These are phyloP conservation scores for Emmonsia crescens DNA, from an alignment of 2,329 filamentous ascomycete species.

Conservation along the genomic window DNA sequence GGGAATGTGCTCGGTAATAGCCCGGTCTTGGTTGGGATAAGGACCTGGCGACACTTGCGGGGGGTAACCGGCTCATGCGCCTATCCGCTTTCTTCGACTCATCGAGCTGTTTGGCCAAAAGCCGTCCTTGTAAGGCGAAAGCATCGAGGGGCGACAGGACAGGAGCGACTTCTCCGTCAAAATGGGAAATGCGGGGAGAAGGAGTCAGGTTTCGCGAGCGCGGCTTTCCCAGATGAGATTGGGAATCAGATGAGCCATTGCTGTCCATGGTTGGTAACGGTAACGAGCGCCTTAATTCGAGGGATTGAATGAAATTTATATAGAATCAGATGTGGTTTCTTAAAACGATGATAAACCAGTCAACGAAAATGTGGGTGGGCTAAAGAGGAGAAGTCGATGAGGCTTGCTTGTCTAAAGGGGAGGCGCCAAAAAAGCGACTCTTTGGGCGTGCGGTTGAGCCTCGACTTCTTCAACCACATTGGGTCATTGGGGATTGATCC, in stretches of 20 bases:
- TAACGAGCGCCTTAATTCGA: neutral
- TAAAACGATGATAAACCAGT: too few relatives aligned
- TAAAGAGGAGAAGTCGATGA: neutral
- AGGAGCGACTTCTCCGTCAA: conserved; percentile 67
- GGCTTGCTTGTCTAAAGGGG: neutral
- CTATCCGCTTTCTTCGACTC: conserved; percentile 62
- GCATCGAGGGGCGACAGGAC: conserved; percentile 90
- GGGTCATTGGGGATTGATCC: neutral
- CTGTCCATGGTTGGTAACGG: neutral
- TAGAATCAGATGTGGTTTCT: neutral
- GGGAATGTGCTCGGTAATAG: conserved; percentile 67
- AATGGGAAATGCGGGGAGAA: conserved; percentile 61
- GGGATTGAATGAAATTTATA: neutral
- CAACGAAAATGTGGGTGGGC: neutral
- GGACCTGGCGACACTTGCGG: conserved; percentile 71
- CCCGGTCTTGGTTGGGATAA: conserved; percentile 66
- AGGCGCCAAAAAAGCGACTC: neutral
- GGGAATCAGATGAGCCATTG: neutral
- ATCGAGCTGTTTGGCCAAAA: conserved; percentile 78
- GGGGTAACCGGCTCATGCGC: conserved; percentile 75
- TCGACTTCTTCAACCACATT: neutral
- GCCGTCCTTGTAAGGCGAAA: conserved; percentile 80
- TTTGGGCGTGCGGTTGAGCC: neutral
- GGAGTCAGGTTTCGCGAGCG: conserved; percentile 15
- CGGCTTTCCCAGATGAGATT: neutral